Conservation (phyloP, 176 grass and related monocot genomes). For the Raddia guianensis region DNA sequence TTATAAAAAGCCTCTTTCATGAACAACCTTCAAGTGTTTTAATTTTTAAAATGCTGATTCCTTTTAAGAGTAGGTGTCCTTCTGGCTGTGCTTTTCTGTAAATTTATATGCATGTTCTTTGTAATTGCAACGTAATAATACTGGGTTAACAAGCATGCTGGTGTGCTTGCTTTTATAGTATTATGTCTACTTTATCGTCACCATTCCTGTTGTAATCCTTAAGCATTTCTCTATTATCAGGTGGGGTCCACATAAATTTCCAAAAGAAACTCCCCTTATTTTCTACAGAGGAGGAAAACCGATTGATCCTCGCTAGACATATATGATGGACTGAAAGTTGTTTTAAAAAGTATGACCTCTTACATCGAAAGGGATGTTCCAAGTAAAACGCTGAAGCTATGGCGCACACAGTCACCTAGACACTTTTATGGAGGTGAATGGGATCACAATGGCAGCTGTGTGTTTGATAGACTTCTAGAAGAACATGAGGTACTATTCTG, state of each 20-base stretch:
- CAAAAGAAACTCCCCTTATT: constrained; percentile 76
- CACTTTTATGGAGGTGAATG: constrained; percentile 94
- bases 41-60: neutral
- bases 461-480: constrained; percentile 64
- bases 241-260: constrained; percentile 94
- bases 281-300: constrained; percentile 81
- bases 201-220: constrained; percentile 24
- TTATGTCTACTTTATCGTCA: neutral
- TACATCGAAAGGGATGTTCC: constrained; percentile 86
- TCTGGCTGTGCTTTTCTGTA: neutral
- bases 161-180: neutral
- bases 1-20: neutral
- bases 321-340: constrained; percentile 63
- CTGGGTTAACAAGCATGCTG: neutral
- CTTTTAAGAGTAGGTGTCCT: neutral
- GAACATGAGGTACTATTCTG: constrained; percentile 59
- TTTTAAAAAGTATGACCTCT: constrained; percentile 74
- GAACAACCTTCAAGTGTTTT: neutral
- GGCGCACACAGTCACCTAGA: constrained; percentile 86
- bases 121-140: neutral
- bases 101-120: neutral
- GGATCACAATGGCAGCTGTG: constrained; percentile 87
- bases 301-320: constrained; percentile 70
- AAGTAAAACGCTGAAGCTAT: constrained; percentile 68
- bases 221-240: constrained; percentile 35